These are phyloP conservation scores for Lasiodiplodia hormozganensis DNA, from an alignment of 2,329 filamentous ascomycete species.

Conservation along the genomic window DNA sequence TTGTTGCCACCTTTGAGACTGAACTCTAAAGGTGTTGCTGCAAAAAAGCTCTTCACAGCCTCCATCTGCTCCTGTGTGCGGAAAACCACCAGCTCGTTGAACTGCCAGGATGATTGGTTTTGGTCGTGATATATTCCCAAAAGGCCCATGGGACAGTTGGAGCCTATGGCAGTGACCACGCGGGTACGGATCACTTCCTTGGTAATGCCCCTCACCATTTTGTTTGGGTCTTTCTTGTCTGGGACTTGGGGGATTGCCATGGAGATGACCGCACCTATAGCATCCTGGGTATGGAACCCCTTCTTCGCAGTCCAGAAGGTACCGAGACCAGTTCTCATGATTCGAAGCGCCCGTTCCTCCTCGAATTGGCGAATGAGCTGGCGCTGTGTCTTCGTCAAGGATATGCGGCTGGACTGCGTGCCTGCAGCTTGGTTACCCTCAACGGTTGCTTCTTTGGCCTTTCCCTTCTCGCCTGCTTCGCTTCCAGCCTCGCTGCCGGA, in stretches of 20 bases:
- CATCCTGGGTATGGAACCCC: not conserved
- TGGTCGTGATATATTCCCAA: not conserved
- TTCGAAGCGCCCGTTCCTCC: not conserved
- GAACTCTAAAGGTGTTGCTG: not conserved
- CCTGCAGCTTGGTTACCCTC: not conserved
- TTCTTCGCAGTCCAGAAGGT: not conserved
- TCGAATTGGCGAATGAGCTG: conserved; percentile 6
- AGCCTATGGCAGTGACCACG: not conserved
- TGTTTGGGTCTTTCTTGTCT: not conserved
- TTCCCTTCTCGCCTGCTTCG: not conserved
- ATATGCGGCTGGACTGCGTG: not conserved
- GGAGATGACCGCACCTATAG: not conserved
- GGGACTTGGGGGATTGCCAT: conserved; percentile 7
- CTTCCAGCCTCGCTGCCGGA: not conserved
- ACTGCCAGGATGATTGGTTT: not conserved
- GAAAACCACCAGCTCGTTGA: conserved; percentile 11
- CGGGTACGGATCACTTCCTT: not conserved
- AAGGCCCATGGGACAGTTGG: not conserved
- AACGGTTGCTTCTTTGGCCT: not conserved
- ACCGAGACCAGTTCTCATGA: not conserved
- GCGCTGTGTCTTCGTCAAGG: not conserved
- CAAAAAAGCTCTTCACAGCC: not conserved
- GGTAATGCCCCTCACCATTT: not conserved
- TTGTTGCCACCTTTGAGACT: not conserved
- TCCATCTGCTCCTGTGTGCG: conserved; percentile 14